Percentiles rank a stretch among this genome's conserved stretches.
phyloP scores from a whole-genome alignment of 2,329 filamentous ascomycete genomes.

The Tolypocladium nubicola region DNA sequence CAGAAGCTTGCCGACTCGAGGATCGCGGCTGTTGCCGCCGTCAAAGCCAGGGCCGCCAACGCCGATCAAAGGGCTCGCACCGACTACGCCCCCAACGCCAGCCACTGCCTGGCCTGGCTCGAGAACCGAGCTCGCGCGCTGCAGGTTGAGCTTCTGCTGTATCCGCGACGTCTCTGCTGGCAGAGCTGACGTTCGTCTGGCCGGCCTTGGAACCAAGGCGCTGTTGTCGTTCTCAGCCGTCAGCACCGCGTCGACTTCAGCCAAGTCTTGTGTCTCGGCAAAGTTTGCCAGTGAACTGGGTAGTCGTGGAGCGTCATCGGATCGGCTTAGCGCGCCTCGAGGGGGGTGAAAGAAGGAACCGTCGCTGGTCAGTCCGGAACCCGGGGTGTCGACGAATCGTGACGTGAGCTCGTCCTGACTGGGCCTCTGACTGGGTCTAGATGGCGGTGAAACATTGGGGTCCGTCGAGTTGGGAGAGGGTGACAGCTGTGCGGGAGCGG shows the following conservation, averaged over 20 bases:
- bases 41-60: constrained; percentile 46
- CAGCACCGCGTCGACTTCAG: constrained; percentile 13
- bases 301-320: constrained; percentile 23
- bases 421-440: constrained; percentile 25
- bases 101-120: constrained; percentile 44
- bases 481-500: constrained; percentile 27
- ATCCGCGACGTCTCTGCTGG: constrained; percentile 52
- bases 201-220: constrained; percentile 35
- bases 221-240: constrained; percentile 27
- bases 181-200: constrained; percentile 26
- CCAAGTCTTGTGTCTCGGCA: constrained; percentile 12
- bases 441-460: constrained; percentile 13
- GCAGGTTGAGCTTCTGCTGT: constrained; percentile 66
- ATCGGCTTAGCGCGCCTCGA: constrained; percentile 17
- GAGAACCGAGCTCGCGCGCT: constrained; percentile 61
- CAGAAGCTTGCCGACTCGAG: constrained; percentile 52
- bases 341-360: constrained; percentile 39
- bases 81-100: constrained; percentile 25
- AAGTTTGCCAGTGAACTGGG: constrained; percentile 32
- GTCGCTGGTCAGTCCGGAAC: constrained; percentile 37
- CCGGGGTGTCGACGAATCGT: constrained; percentile 44
- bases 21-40: constrained; percentile 40
- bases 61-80: constrained; percentile 37
- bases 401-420: constrained; percentile 43
- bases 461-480: constrained; percentile 18